Percentiles rank a stretch among this genome's conserved stretches.
Evolutionary conservation across 345 rosid species (phyloP).

Genomic region (Eucalyptus shirleyi): DNA sequence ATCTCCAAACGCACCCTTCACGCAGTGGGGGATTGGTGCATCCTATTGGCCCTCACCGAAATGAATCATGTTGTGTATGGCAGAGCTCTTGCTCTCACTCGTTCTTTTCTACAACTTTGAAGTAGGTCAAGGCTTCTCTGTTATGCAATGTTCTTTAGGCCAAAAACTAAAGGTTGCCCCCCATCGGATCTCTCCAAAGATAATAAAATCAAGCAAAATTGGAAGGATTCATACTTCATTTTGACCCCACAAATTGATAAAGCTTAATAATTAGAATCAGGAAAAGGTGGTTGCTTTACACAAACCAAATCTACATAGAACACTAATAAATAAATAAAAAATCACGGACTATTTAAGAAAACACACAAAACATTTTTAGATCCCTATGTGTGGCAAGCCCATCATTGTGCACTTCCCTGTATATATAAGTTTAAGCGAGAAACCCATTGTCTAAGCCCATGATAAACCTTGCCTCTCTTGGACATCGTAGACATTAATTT

Average conservation of each 20-base stretch:
- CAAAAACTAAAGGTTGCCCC: neutral
- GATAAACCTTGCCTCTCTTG: neutral
- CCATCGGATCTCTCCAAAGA: neutral
- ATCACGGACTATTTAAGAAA: neutral
- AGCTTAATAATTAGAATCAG: neutral
- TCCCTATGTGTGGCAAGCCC: neutral
- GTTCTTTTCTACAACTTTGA: neutral
- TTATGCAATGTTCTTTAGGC: neutral
- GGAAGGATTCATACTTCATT: neutral
- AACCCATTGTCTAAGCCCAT: neutral
- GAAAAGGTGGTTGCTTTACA: neutral
- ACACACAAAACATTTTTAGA: neutral
- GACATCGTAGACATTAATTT: neutral
- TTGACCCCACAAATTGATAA: neutral
- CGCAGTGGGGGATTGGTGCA: neutral
- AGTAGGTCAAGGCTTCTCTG: neutral
- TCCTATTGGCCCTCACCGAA: neutral
- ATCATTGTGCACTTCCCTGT: neutral
- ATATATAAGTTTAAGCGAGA: neutral
- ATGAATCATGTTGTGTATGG: neutral
- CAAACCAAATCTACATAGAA: neutral
- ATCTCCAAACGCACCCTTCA: neutral
- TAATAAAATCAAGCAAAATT: neutral
- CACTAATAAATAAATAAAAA: neutral
- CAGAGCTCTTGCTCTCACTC: neutral